Conservation (phyloP, 345 rosid species). For the Atalantia buxifolia region DNA sequence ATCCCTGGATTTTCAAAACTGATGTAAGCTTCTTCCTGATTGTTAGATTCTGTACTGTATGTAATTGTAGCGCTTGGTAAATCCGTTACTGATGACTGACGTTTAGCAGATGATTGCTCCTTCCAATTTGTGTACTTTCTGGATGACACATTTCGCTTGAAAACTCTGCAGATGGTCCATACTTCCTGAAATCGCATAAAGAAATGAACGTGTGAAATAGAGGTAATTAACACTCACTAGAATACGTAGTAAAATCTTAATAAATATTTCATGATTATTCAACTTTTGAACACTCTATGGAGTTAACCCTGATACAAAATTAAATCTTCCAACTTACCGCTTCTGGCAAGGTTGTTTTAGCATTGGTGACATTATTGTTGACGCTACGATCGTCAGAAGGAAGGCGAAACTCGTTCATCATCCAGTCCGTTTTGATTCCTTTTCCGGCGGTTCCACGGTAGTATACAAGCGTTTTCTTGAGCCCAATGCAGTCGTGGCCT, state of each 20-base stretch:
- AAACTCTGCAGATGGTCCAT: slow-evolving; percentile 80
- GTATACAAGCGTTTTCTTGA: slow-evolving; percentile 88
- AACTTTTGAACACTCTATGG: not conserved
- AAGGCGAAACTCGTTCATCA: slow-evolving; percentile 99
- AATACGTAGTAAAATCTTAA: too few species aligned
- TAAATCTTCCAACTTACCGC: slow-evolving; percentile 51
- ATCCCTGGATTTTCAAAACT: slow-evolving; percentile 37
- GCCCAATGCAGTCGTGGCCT: slow-evolving; percentile 58
- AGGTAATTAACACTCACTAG: too few species aligned
- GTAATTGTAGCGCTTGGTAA: slow-evolving; percentile 17
- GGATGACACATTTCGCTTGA: slow-evolving; percentile 53
- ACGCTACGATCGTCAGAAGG: slow-evolving; percentile 34
- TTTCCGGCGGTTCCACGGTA: slow-evolving; percentile 89
- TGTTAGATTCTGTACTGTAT: slow-evolving; percentile 21
- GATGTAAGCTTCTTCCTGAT: slow-evolving; percentile 36
- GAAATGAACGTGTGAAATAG: not conserved
- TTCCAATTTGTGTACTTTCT: slow-evolving; percentile 60
- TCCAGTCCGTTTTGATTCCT: slow-evolving; percentile 97
- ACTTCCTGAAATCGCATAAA: slow-evolving; percentile 53
- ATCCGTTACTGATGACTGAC: slow-evolving; percentile 4
- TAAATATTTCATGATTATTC: too few species aligned
- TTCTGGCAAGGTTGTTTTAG: slow-evolving; percentile 35
- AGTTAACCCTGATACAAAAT: not conserved
- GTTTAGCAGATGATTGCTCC: slow-evolving; percentile 30
- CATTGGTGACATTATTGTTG: slow-evolving; percentile 9